phyloP scores from a whole-genome alignment of 2,329 filamentous ascomycete species.

The Penicillium sp. region DNA sequence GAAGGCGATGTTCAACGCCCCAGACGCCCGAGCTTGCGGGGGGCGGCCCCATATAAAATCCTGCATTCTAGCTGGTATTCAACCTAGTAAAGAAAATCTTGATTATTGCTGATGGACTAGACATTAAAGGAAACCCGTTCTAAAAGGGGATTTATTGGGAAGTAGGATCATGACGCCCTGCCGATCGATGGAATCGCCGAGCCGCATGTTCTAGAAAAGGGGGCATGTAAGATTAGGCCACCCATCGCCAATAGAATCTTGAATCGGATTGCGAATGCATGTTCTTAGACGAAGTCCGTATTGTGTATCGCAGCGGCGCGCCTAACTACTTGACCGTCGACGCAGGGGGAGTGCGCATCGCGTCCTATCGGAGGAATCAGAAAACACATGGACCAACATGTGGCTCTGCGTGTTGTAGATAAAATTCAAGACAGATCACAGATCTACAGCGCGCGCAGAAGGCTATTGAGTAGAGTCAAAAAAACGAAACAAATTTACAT shows the following conservation, averaged over 20 bases:
- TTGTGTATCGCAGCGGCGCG: background rate
- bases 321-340: background rate
- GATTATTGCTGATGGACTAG: no score
- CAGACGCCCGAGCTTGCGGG: background rate
- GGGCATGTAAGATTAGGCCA: background rate
- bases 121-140: background rate
- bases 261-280: background rate
- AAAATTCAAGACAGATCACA: constrained; percentile 2
- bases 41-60: background rate
- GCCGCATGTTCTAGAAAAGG: constrained; percentile 4
- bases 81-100: no score
- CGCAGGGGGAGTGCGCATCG: background rate
- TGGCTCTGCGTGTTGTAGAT: constrained; percentile 2
- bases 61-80: no score
- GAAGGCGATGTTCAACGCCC: background rate
- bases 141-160: background rate
- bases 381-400: constrained; percentile 1
- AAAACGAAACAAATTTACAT: no score
- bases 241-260: background rate
- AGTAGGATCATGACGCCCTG: background rate
- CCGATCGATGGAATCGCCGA: constrained; percentile 2
- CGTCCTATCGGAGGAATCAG: background rate
- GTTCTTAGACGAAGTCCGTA: background rate
- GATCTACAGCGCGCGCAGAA: background rate
- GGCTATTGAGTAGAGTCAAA: no score